Base-by-base conservation (phyloP, 495 filamentous ascomycete genomes). In the Trypethelium eluteriae region DNA sequence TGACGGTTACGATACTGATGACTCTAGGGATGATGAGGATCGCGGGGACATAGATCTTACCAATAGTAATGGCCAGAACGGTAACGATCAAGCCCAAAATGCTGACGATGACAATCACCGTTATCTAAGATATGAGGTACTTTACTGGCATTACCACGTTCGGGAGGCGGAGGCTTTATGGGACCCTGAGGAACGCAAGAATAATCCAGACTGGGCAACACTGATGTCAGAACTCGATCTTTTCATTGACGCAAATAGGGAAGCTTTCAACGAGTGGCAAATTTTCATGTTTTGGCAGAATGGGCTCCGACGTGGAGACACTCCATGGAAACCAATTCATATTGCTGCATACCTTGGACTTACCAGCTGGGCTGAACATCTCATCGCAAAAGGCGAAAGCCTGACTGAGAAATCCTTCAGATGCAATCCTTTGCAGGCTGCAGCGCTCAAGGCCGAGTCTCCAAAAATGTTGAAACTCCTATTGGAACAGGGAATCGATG, bases 221-320 rank as follows among this genome's bases (percentile, higher is more conserved):
- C 64, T 69, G 12, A 36, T 69, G 35, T 14, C 56, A 14, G 67
- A 69, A 67, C 38, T 69, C n/a, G 67, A 69, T 61, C 64, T 53
- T 6, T 59, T 59, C 32, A 36, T 36, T 2, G 53, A 36, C 18
- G 53, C 4, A 36, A 59, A 36, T 36, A 36, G 6, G 7, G 53
- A 59, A 5, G 53, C 53, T 10, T 59, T 59, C 4, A 2, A 36
- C 32, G 53, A 59, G 36, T 59, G 53, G 53, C 53, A 59, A 59
- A 46, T 66, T 34, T 67, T 67, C 59, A 14, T 67, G 35, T 35
- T 65, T 18, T 64, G 63, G 66, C 35, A 50, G 7, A 9, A 59
- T 32, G 53, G 32, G 3, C 53, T 1, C 10, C 3, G 32, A 11
- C n/a, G 53, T 34, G 53, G 53, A 7, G 53, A 59, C 6, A 18